Evolutionary conservation across 148 eudicot genomes (phyloP), one percentile per base, ranked within the genome.

Genomic region (Gaultheria prostrata): DNA sequence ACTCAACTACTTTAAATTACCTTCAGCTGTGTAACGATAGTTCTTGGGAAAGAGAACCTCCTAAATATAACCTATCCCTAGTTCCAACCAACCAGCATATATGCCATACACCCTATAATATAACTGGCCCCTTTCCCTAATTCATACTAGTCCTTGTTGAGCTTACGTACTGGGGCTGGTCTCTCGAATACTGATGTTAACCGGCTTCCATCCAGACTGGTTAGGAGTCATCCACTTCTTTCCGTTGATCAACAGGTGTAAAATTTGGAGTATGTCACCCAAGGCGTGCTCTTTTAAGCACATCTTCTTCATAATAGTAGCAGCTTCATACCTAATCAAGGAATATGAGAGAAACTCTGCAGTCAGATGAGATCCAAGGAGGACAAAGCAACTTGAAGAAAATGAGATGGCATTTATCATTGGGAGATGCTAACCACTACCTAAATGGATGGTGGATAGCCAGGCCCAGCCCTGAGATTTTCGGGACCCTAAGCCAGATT

Each of bases 141-240:
- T 43, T 32, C 18, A 59, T 18, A 80, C 63, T 35, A 59, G 59
- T 20, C 75, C 30, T 56, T 39, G 24, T 72, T 74, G 75, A 56
- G 78, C 32, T 57, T 74, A 73, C 21, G 18, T 21, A 85, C 83
- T 89, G 86, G 91, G 82, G 84, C 83, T 81, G 86, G 88, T 77
- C 80, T 90, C 95, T 59, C 83, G 84, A 80, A 93, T 80, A 39
- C 86, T 86, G 87, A 93, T 82, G 76, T 83, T 89, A 85, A 94
- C 81, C 32, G 97, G 98, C 86, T 94, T 90, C 99, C 99, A 96
- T 89, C 98, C 99, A 72, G 93, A 91, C 76, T 78, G 92, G 85
- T 89, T 85, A 83, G 80, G 89, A 80, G 87, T 83, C 51, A 94
- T 89, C 99, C 99, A 96, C 71, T 85, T 88, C 84, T 91, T 96